phyloP scores from a whole-genome alignment of 495 filamentous ascomycete genomes.

The Haplographium delicatum region DNA sequence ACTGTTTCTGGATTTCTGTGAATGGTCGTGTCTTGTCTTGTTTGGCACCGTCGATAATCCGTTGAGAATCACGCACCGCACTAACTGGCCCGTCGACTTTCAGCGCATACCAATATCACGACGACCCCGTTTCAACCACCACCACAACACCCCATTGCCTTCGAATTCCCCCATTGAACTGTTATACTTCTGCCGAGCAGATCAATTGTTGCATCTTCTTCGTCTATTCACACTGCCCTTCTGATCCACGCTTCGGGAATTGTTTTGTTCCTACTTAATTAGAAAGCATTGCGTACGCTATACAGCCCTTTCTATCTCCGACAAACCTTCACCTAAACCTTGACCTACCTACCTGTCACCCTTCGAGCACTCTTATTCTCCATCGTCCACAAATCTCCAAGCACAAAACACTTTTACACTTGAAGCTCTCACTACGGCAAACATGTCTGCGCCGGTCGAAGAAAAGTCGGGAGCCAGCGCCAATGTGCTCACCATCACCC shows the following conservation, averaged over 20 bases:
- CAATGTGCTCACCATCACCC: conserved; percentile 18
- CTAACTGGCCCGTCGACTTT: no score
- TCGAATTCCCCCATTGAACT: no score
- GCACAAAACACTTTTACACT: not conserved
- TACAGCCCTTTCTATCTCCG: not conserved
- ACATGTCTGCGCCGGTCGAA: conserved; percentile 7
- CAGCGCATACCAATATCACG: no score
- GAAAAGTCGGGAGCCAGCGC: conserved; percentile 8
- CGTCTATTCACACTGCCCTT: no score
- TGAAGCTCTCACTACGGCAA: conserved; percentile 4
- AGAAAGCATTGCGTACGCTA: not conserved
- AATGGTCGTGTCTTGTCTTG: not conserved
- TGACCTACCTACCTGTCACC: not conserved
- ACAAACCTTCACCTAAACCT: not conserved
- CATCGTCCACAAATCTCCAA: not conserved
- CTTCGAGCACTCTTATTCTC: no score
- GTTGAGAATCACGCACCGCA: no score
- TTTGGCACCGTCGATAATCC: no score
- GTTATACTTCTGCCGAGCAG: conserved; percentile 2
- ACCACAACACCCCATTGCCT: no score
- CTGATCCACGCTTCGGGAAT: not conserved
- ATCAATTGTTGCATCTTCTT: not conserved
- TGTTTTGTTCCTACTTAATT: conserved; percentile 7
- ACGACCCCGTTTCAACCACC: not conserved
- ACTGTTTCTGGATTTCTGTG: conserved; percentile 8